These are phyloP conservation scores for Funneliformis geosporum DNA, from an alignment of 192 early-diverging fungal species.

Conservation along the genomic window DNA sequence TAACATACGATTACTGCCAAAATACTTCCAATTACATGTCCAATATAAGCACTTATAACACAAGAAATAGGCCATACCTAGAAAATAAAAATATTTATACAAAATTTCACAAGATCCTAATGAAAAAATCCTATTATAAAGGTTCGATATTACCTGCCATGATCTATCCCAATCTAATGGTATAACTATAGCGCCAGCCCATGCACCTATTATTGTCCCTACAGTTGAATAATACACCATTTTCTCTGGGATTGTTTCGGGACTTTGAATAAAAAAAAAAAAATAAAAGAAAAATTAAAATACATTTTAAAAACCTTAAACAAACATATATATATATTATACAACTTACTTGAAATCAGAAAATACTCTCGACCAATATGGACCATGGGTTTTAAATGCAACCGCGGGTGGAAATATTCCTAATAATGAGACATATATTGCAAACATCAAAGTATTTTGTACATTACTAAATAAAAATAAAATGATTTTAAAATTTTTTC, in stretches of 20 bases:
- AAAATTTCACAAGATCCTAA: slow-evolving; percentile 6
- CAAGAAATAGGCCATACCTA: slow-evolving; percentile 48
- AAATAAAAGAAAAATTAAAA: too few species aligned
- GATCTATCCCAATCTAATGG: slow-evolving; percentile 51
- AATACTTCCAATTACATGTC: slow-evolving; percentile 39
- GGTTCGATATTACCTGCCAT: slow-evolving; percentile 43
- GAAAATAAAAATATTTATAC: neutral
- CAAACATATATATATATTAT: too few species aligned
- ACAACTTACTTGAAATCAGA: slow-evolving; percentile 1
- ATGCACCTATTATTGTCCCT: slow-evolving; percentile 41
- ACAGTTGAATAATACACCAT: slow-evolving; percentile 41
- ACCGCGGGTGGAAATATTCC: slow-evolving; percentile 34
- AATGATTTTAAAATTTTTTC: neutral
- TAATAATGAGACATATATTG: slow-evolving; percentile 38
- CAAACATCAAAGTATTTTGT: slow-evolving; percentile 36
- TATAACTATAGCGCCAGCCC: slow-evolving; percentile 50
- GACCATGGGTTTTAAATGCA: slow-evolving; percentile 15
- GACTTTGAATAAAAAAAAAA: slow-evolving; percentile 34
- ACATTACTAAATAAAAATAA: slow-evolving; percentile 31
- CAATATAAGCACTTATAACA: slow-evolving; percentile 41
- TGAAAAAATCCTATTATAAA: too few species aligned
- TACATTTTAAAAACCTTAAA: too few species aligned
- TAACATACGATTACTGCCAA: slow-evolving; percentile 3
- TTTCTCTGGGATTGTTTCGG: slow-evolving; percentile 40
- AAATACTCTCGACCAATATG: slow-evolving; percentile 39